Evolutionary conservation across 257 asterid species (phyloP).

Genomic region (Nicotiana tabacum): DNA sequence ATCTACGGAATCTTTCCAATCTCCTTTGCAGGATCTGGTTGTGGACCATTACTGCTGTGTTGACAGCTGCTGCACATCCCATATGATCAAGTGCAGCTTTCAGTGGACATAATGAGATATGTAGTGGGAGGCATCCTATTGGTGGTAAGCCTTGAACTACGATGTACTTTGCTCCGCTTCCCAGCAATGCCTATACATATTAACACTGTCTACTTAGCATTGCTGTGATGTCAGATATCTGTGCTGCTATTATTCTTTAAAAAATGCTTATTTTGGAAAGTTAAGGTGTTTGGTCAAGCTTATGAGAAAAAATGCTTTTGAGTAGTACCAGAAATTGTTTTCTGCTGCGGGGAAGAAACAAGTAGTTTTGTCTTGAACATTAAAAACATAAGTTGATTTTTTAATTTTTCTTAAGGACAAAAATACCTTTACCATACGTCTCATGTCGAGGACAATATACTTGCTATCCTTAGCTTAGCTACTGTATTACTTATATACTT

Average conservation of each 20-base stretch:
- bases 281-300: not conserved
- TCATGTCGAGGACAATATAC: no score
- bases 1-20: slow-evolving; percentile 16
- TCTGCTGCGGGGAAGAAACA: not conserved
- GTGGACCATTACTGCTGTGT: slow-evolving; percentile 29
- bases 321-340: not conserved
- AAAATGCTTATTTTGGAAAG: no score
- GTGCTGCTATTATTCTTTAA: not conserved
- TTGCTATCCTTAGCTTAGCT: no score
- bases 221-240: not conserved
- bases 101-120: slow-evolving; percentile 17
- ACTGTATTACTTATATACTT: no score
- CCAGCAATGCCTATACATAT: slow-evolving; percentile 20
- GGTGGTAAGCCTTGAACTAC: slow-evolving; percentile 51
- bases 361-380: not conserved
- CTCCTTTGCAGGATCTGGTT: slow-evolving; percentile 33
- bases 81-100: slow-evolving; percentile 15
- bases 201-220: not conserved
- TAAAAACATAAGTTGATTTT: not conserved
- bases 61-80: slow-evolving; percentile 35
- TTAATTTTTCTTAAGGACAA: not conserved
- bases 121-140: slow-evolving; percentile 43
- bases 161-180: slow-evolving; percentile 32
- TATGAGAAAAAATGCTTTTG: not conserved
- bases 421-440: not conserved